Conservation (phyloP, 805 yeast genomes). For the Brettanomyces custersianus region DNA sequence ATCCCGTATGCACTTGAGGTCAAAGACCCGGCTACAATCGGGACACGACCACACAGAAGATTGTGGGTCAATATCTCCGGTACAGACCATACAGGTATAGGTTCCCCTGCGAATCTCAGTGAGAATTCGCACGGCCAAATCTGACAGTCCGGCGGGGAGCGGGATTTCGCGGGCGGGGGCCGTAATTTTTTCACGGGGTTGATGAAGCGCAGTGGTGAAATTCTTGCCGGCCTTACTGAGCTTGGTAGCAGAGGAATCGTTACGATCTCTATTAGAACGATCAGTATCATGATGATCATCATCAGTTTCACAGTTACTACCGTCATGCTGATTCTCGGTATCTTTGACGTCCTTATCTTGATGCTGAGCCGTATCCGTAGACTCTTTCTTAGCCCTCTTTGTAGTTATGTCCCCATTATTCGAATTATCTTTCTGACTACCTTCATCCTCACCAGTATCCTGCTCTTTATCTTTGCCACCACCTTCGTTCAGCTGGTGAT, state of each 20-base stretch:
- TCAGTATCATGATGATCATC: too few relatives aligned
- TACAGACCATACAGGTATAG: slow-evolving; percentile 82
- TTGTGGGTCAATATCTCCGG: slow-evolving; percentile 62
- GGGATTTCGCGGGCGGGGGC: too few relatives aligned
- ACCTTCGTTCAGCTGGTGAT: not conserved
- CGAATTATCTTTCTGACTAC: not conserved
- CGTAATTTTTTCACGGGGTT: too few relatives aligned
- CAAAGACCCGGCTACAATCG: slow-evolving; percentile 75
- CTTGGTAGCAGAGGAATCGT: too few relatives aligned
- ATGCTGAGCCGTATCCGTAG: too few relatives aligned
- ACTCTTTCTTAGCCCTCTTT: not conserved
- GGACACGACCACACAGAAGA: slow-evolving; percentile 74
- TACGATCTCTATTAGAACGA: too few relatives aligned
- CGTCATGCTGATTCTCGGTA: too few relatives aligned
- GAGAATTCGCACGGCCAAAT: slow-evolving; percentile 26
- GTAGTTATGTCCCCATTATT: not conserved
- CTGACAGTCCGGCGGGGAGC: slow-evolving; percentile 1
- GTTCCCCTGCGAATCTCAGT: slow-evolving; percentile 57
- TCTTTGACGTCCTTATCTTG: too few relatives aligned
- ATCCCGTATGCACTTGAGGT: slow-evolving; percentile 70
- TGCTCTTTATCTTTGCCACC: not conserved
- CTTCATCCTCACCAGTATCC: not conserved
- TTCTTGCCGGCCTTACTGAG: too few relatives aligned
- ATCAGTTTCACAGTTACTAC: too few relatives aligned
- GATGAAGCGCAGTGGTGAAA: too few relatives aligned